phyloP scores from a whole-genome alignment of 495 filamentous ascomycete species.

The Xylaria palmicola region DNA sequence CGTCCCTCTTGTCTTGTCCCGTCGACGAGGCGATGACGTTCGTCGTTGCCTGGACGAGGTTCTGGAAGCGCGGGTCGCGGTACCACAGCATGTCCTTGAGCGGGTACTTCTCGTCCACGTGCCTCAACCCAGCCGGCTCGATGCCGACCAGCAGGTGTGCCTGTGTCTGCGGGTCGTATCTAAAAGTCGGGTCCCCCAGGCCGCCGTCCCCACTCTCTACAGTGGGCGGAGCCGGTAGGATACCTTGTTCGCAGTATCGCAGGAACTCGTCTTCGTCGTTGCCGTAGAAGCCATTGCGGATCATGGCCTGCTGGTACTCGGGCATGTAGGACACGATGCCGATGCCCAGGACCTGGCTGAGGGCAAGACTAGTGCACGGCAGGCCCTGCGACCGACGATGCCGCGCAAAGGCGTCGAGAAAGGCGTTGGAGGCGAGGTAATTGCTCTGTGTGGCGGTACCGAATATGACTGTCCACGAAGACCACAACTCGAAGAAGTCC shows the following conservation, averaged over 20 bases:
- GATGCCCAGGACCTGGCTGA: background rate
- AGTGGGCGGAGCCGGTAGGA: background rate
- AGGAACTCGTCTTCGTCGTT: background rate
- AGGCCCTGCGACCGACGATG: conserved; percentile 11
- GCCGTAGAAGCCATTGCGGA: background rate
- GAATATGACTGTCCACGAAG: background rate
- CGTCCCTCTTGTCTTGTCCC: background rate
- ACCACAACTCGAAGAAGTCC: conserved; percentile 1
- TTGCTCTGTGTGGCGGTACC: conserved; percentile 40
- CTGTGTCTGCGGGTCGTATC: background rate
- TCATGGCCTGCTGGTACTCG: background rate
- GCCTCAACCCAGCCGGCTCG: background rate
- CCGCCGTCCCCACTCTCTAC: background rate
- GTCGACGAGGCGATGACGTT: background rate
- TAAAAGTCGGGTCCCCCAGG: background rate
- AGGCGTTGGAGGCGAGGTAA: conserved; percentile 58
- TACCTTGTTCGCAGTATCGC: background rate
- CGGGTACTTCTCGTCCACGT: background rate
- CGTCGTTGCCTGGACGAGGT: background rate
- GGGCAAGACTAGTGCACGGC: background rate
- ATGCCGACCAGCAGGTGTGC: background rate
- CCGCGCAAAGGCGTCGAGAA: conserved; percentile 42
- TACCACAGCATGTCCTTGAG: background rate
- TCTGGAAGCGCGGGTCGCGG: background rate
- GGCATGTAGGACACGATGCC: background rate